Percentiles rank a stretch among this genome's conserved stretches.
Conservation (phyloP, 768 basidiomycete species). For the Ephemerocybe angulata region DNA sequence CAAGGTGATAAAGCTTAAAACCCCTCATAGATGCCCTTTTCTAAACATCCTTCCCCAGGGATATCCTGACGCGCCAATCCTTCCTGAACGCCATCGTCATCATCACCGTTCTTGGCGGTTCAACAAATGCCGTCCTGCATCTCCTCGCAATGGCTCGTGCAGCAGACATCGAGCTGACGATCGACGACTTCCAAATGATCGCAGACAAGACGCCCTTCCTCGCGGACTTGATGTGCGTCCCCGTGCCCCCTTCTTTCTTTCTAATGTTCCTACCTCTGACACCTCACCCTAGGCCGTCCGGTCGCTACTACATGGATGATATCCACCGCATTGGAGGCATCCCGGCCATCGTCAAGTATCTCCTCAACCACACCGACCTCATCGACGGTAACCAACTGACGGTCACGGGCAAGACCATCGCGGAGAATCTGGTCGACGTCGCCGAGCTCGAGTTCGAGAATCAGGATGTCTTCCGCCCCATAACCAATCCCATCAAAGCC, state of each 20-base stretch:
- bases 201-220: conserved; percentile 80
- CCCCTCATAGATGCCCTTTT: no score
- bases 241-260: not conserved
- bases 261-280: not conserved
- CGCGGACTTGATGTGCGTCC: conserved; percentile 61
- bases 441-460: conserved; percentile 62
- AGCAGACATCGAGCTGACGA: conserved; percentile 63
- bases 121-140: conserved; percentile 86
- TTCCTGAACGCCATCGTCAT: conserved; percentile 85
- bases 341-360: conserved; percentile 80
- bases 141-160: conserved; percentile 82
- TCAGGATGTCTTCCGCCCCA: conserved; percentile 72
- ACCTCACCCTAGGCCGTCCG: conserved; percentile 58
- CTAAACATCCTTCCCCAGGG: conserved; percentile 21
- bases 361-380: conserved; percentile 71
- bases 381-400: conserved; percentile 83
- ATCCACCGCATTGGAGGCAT: conserved; percentile 83
- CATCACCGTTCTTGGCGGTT: conserved; percentile 78
- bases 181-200: conserved; percentile 85
- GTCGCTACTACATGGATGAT: conserved; percentile 88
- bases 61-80: conserved; percentile 43
- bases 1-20: conserved; percentile 41
- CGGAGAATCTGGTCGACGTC: conserved; percentile 81
- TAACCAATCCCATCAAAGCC: conserved; percentile 78
- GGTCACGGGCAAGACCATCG: conserved; percentile 87